Evolutionary conservation across 2,329 filamentous ascomycete genomes (phyloP).

Genomic region (Botrytis cinerea): DNA sequence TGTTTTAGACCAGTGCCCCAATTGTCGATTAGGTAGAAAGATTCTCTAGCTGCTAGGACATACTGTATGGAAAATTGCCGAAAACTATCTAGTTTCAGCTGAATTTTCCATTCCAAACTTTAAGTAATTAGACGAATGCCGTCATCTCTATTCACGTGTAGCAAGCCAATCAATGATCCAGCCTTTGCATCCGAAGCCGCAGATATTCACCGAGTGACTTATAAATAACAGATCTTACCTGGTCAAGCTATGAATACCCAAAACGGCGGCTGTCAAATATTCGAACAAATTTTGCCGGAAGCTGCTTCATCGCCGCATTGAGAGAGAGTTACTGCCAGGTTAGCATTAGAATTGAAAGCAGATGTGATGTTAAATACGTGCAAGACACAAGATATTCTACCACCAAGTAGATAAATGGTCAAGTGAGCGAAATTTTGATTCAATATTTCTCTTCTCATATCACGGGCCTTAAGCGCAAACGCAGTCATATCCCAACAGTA

Average conservation of each 20-base stretch:
- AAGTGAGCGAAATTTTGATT: not conserved
- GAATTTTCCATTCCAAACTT: not conserved
- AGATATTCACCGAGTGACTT: not conserved
- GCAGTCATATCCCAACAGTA: not conserved
- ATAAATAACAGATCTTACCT: not conserved
- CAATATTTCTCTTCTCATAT: not conserved
- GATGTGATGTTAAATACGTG: not conserved
- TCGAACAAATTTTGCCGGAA: not conserved
- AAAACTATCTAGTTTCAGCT: not conserved
- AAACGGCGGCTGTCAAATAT: not conserved
- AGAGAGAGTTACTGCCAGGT: not conserved
- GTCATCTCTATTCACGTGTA: not conserved
- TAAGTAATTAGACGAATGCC: not conserved
- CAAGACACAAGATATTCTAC: not conserved
- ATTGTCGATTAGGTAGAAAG: not conserved
- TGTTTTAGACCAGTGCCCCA: not conserved
- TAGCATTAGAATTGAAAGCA: not conserved
- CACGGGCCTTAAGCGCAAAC: not conserved
- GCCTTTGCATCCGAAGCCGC: not conserved
- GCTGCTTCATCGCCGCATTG: not conserved
- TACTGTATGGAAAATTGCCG: not conserved
- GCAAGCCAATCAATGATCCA: not conserved
- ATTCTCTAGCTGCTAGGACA: not conserved
- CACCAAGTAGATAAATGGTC: not conserved
- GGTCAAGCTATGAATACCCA: not conserved